Base-by-base conservation (phyloP, 2,329 filamentous ascomycete genomes). In the Colletotrichum tofieldiae region DNA sequence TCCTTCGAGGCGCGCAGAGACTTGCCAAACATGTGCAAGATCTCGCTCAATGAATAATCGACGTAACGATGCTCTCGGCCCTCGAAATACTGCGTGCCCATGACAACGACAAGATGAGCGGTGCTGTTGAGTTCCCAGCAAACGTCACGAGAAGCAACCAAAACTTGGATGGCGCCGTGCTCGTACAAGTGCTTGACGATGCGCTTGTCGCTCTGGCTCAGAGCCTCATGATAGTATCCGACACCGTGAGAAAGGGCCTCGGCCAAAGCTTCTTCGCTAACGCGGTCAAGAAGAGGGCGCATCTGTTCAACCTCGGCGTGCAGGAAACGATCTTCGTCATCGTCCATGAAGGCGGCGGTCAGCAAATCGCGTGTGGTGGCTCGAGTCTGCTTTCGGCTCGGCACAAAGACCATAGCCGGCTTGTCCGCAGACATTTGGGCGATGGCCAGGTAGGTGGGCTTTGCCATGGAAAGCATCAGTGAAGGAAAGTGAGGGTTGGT, bases 81-180 rank as follows among this genome's bases (percentile, higher is more conserved):
- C 78, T 99, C 96, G 76, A 96, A 99, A 83, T 95, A 98, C 79
- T 99, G 96, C 1, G 97, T 99, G 20, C 95, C 95, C 95, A 99
- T 98, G 41, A 99, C 92, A 59, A 99, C 90, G 18, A 98, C 95
- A 18, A 99, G 87, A 80, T 98, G 95, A 5, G 96, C 95, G 1
- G 90, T 94, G 79, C 91, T 92, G 75, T 97, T 92, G 65, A 99
- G 86, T 83, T 98, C 96, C 96, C 96, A 99, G 83, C 95, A 98
- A 61, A 96, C 95, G 83, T 99, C 96, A 65, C 96, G 91, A 68
- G 89, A 91, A 32, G 88, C 89, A 60, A 91, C 84, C 77, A 98
- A 86, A 2, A 98, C 93, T 77, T 98, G 96, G 47, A 98, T 94
- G 6, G 94, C 95, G 52, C 95, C 95, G 65, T 95, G 92, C 71